Evolutionary conservation across 1,284 basidiomycete species (phyloP).

Genomic region (Sporisorium sorghi): DNA sequence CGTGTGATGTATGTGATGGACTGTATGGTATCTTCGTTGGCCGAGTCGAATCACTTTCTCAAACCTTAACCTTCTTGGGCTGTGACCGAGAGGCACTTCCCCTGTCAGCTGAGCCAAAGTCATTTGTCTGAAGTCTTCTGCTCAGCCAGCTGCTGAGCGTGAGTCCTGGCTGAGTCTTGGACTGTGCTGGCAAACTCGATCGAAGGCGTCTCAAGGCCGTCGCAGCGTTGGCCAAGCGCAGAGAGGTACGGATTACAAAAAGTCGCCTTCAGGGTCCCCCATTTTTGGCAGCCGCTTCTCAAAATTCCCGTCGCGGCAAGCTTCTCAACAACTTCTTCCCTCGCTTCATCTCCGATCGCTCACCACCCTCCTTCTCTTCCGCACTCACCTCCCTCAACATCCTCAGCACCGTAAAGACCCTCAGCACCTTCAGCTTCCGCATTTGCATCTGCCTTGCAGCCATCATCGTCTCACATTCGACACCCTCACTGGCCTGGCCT

Average conservation of each 20-base stretch:
- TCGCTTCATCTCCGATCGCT: neutral
- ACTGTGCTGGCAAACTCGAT: neutral
- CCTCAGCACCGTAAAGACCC: too few relatives aligned
- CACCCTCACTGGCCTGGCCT: neutral
- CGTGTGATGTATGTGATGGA: too few relatives aligned
- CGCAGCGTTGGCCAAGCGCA: too few relatives aligned
- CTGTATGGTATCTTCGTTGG: too few relatives aligned
- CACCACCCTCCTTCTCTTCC: conserved; percentile 1
- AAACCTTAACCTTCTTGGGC: neutral
- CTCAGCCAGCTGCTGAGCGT: neutral
- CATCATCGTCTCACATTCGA: neutral
- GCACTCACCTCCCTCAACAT: neutral
- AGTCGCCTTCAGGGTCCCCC: conserved; percentile 47
- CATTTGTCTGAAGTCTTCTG: neutral
- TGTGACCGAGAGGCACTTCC: neutral
- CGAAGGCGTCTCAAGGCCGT: neutral
- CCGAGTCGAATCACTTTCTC: neutral
- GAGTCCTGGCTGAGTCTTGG: neutral
- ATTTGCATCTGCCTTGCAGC: neutral
- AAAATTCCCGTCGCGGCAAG: conserved; percentile 3
- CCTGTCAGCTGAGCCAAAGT: neutral
- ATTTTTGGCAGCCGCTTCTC: conserved; percentile 11
- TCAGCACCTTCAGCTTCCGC: neutral
- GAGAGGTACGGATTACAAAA: too few relatives aligned
- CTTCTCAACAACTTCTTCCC: neutral